Percentiles rank a stretch among this genome's conserved stretches.
phyloP scores from a whole-genome alignment of 1,284 basidiomycete species.

The Cerrena zonata region DNA sequence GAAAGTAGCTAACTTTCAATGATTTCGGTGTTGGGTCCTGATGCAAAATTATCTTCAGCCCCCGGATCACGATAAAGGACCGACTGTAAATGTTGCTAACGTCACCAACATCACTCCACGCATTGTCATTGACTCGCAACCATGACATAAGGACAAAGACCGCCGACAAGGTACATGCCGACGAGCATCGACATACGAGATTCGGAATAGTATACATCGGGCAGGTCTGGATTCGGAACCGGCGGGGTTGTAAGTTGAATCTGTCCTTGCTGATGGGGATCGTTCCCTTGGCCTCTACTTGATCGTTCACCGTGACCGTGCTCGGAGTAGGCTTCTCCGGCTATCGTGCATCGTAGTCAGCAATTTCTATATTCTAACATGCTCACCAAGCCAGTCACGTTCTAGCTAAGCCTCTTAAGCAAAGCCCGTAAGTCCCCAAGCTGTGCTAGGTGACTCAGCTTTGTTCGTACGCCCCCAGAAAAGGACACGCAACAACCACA shows the following conservation, averaged over 20 bases:
- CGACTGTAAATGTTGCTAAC: too few relatives aligned
- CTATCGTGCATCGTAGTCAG: not conserved
- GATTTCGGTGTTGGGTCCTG: too few relatives aligned
- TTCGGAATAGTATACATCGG: not conserved
- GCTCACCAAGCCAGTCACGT: not conserved
- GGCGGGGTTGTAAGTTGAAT: not conserved
- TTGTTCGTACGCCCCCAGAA: not conserved
- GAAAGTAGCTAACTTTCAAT: too few relatives aligned
- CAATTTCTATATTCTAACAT: not conserved
- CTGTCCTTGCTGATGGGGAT: not conserved
- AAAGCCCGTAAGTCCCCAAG: not conserved
- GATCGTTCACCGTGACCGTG: not conserved
- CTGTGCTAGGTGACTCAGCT: not conserved
- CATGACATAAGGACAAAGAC: not conserved
- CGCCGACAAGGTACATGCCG: not conserved
- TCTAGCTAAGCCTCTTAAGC: not conserved
- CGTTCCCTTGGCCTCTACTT: not conserved
- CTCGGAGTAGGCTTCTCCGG: not conserved
- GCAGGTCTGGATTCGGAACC: not conserved
- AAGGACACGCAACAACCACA: not conserved
- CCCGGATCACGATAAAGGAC: too few relatives aligned
- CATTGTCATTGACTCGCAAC: too few relatives aligned
- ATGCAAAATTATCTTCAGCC: too few relatives aligned
- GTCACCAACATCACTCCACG: too few relatives aligned
- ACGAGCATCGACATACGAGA: too few relatives aligned